Base-by-base conservation (phyloP, 2,329 filamentous ascomycete species). In the Massarina eburnea region DNA sequence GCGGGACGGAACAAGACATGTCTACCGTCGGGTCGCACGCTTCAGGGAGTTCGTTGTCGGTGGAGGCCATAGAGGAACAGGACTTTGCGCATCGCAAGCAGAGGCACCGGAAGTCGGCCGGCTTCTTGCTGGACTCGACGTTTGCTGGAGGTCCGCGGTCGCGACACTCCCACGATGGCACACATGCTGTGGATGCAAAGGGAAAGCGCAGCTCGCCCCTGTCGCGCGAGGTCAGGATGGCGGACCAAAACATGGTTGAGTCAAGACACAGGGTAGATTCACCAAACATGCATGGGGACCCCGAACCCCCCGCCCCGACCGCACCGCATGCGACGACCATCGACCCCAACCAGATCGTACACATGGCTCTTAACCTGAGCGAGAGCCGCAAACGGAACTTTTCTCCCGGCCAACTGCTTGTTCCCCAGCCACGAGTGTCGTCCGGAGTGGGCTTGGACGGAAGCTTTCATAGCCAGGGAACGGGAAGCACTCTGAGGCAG, bases 291-390 rank as follows among this genome's bases (percentile, higher is more conserved):
- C 46, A 45, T 18, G 48, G 48, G 35, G 45, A 45, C 17, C 21
- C 43, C 4, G 41, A 46, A 22, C 39, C 49, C 14, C 34, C 50
- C 18, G 50, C 40, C 27, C 39, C 49, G 45, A 51, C 26, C 10
- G 17, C 43, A n/a, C 51, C 63, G 15, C 75, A 71, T 5, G 64
- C 27, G 15, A 9, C 88, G 17, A 83, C 90, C 58, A 79, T 87
- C 48, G 91, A 96, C 61, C 87, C 91, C 7, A 83, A 86, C 3
- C 89, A 96, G 68, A 95, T 97, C 53, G 90, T 97, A 33, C 91
- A 91, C 61, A 88, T 97, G 81, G 92, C 92, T 1, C 73, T 97
- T 57, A 94, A 86, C 54, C 72, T 97, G 39, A 95, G 88, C 73
- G 90, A 96, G 69, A 89, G 86, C 61, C 82, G 84, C 54, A 82